A percentile compares a stretch with the other conserved stretches of the same genome.
Evolutionary conservation across 140 eudicot genomes (phyloP).

Genomic region (Oenanthe javanica): DNA sequence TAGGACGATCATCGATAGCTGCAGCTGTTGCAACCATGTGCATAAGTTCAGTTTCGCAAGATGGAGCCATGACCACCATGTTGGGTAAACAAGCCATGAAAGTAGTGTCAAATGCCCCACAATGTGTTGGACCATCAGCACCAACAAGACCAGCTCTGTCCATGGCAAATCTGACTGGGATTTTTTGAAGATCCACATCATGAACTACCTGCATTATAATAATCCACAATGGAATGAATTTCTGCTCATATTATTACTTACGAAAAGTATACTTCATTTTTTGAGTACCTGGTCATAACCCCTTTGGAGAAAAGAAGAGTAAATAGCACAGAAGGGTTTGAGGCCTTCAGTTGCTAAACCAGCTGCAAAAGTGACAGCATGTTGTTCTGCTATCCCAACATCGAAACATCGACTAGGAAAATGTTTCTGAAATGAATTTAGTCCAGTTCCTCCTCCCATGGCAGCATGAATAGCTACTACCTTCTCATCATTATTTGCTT

Average conservation of each 20-base stretch:
- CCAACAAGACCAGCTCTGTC: constrained; percentile 85
- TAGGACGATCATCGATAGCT: constrained; percentile 64
- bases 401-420: constrained; percentile 61
- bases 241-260: not conserved
- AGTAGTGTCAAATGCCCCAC: constrained; percentile 74
- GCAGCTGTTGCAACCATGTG: constrained; percentile 86
- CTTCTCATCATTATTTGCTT: constrained; percentile 52
- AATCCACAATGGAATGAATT: not conserved
- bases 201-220: constrained; percentile 44
- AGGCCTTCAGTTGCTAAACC: constrained; percentile 81
- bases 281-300: constrained; percentile 70
- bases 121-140: constrained; percentile 85
- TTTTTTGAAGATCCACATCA: constrained; percentile 81
- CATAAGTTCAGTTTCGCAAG: constrained; percentile 63
- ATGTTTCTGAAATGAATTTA: constrained; percentile 46
- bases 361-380: constrained; percentile 80
- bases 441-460: constrained; percentile 92
- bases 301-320: constrained; percentile 74
- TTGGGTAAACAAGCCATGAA: constrained; percentile 83
- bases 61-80: constrained; percentile 90
- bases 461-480: constrained; percentile 81
- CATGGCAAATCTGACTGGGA: constrained; percentile 69
- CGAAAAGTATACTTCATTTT: not conserved
- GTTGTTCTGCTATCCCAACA: constrained; percentile 86
- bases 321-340: constrained; percentile 79